These are phyloP conservation scores for Rubia tinctorum DNA, from an alignment of 305 asterid genomes.

Conservation along the genomic window DNA sequence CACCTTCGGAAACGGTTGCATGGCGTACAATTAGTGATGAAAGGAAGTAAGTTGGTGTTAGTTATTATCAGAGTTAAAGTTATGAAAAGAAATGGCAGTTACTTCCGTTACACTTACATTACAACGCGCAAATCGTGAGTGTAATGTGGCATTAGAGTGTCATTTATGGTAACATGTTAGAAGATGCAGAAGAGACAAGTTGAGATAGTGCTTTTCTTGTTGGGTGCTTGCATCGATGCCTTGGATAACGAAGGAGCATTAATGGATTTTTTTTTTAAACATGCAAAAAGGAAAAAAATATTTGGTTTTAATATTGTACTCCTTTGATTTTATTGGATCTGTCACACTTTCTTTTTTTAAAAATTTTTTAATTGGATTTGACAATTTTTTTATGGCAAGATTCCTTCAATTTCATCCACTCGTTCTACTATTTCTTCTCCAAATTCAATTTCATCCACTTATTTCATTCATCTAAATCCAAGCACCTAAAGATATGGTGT, in stretches of 20 bases:
- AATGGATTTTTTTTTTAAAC: background rate
- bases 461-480: too few species aligned
- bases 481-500: too few species aligned
- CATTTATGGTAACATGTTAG: background rate
- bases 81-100: slow-evolving; percentile 1
- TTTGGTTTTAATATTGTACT: background rate
- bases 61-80: background rate
- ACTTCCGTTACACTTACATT: slow-evolving; percentile 4
- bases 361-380: too few species aligned
- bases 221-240: slow-evolving; percentile 24
- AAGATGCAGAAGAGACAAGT: background rate
- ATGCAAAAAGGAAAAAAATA: background rate
- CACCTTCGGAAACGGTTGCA: slow-evolving; percentile 9
- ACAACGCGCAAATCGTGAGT: background rate
- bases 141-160: background rate
- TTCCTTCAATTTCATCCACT: too few species aligned
- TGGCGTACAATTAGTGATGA: slow-evolving; percentile 13
- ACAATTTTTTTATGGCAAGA: too few species aligned
- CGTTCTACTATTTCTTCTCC: too few species aligned
- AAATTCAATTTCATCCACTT: too few species aligned
- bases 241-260: slow-evolving; percentile 16
- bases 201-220: background rate
- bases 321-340: too few species aligned
- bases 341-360: too few species aligned
- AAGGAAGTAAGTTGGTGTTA: background rate